Conservation (phyloP, 805 yeast species). For the Saccharomycopsis sp. region DNA sequence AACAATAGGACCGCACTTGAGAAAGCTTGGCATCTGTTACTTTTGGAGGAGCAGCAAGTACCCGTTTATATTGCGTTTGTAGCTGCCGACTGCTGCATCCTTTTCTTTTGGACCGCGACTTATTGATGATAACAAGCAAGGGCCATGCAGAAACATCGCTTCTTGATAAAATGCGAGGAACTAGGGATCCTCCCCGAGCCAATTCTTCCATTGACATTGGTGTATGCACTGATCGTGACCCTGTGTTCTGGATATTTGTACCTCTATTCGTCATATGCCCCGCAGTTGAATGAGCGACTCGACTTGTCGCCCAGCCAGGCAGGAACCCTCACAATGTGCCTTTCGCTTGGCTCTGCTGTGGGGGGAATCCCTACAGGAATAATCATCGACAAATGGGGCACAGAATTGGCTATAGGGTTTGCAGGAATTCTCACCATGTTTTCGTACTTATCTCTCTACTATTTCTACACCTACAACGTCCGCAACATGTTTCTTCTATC, state of each 20-base stretch:
- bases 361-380: slow-evolving; percentile 71
- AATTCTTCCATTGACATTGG: slow-evolving; percentile 6
- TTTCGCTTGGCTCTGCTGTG: slow-evolving; percentile 57
- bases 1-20: not conserved
- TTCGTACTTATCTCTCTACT: slow-evolving; percentile 48
- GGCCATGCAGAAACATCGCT: not conserved
- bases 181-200: slow-evolving; percentile 6
- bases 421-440: slow-evolving; percentile 50
- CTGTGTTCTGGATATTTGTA: slow-evolving; percentile 73
- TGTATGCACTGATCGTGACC: slow-evolving; percentile 37
- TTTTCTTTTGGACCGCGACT: not conserved
- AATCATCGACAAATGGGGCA: slow-evolving; percentile 55
- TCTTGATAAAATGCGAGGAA: slow-evolving; percentile 1
- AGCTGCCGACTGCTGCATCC: not conserved
- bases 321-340: slow-evolving; percentile 55
- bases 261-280: slow-evolving; percentile 68
- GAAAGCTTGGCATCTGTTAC: no score
- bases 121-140: no score
- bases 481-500: slow-evolving; percentile 29
- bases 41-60: no score
- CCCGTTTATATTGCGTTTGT: not conserved
- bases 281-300: slow-evolving; percentile 54
- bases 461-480: slow-evolving; percentile 37
- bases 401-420: slow-evolving; percentile 42
- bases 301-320: slow-evolving; percentile 54